phyloP scores from a whole-genome alignment of 2,329 filamentous ascomycete genomes.

The Exophiala xenobiotica region DNA sequence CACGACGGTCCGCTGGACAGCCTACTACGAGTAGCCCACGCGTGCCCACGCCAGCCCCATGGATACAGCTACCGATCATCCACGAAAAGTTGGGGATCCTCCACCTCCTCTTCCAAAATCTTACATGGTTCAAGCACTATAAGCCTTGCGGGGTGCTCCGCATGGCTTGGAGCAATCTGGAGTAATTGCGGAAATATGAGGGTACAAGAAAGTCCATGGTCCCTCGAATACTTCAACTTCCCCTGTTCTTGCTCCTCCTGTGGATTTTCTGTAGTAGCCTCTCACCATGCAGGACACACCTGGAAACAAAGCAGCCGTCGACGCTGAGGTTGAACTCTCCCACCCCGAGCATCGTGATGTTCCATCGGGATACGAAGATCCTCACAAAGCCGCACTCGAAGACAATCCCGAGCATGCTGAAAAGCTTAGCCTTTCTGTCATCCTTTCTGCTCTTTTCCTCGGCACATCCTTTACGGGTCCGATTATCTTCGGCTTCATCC shows the following conservation, averaged over 20 bases:
- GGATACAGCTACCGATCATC: neutral
- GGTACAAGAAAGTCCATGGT: neutral
- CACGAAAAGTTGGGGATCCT: neutral
- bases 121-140: neutral
- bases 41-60: too few species aligned
- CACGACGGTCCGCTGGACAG: neutral
- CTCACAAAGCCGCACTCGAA: slow-evolving; percentile 23
- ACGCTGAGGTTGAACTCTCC: slow-evolving; percentile 19
- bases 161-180: neutral
- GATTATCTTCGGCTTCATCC: slow-evolving; percentile 25
- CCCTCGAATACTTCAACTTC: neutral
- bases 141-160: neutral
- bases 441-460: slow-evolving; percentile 23
- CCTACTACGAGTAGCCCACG: too few species aligned
- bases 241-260: neutral
- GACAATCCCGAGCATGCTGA: slow-evolving; percentile 21
- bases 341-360: slow-evolving; percentile 14
- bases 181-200: too few species aligned
- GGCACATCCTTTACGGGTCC: slow-evolving; percentile 24
- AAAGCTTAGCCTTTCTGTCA: slow-evolving; percentile 20
- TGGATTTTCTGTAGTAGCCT: neutral
- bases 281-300: slow-evolving; percentile 14
- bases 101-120: neutral
- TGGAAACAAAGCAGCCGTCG: slow-evolving; percentile 15
- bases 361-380: slow-evolving; percentile 19